Conservation (phyloP, 495 filamentous ascomycete species). For the Penicillium diatomitis region DNA sequence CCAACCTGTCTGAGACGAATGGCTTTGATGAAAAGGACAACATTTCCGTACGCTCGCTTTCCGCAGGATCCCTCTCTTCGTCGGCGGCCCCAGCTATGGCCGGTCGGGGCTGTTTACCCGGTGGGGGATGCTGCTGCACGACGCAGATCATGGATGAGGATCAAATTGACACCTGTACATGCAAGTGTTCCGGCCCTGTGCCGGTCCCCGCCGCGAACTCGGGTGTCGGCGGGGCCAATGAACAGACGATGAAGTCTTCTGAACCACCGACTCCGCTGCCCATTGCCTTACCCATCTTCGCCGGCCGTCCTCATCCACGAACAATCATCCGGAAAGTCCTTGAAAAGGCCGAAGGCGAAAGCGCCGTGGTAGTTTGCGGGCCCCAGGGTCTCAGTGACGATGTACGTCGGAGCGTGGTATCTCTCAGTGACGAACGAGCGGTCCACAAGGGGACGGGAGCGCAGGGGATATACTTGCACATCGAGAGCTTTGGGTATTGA, state of each 20-base stretch:
- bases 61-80: conserved; percentile 2
- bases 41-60: conserved; percentile 16
- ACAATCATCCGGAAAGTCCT: conserved; percentile 46
- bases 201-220: not conserved
- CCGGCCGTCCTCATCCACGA: conserved; percentile 34
- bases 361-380: conserved; percentile 74
- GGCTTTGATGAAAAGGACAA: conserved; percentile 2
- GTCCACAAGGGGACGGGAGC: conserved; percentile 88
- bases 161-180: conserved; percentile 18
- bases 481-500: conserved; percentile 32
- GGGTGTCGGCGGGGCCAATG: not conserved
- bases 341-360: conserved; percentile 73
- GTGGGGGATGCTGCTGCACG: conserved; percentile 45
- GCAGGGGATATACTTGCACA: conserved; percentile 57
- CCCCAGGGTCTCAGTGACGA: conserved; percentile 55
- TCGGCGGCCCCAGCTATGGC: not conserved
- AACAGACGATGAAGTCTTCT: not conserved
- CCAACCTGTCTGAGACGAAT: conserved; percentile 1
- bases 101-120: conserved; percentile 21
- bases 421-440: conserved; percentile 72
- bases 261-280: not conserved
- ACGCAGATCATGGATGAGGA: conserved; percentile 41
- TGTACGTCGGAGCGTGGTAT: conserved; percentile 57
- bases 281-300: conserved; percentile 12
- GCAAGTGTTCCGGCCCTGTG: conserved; percentile 19